Base-by-base conservation (phyloP, 2,329 filamentous ascomycete genomes). In the Cryphonectria carpinicola region DNA sequence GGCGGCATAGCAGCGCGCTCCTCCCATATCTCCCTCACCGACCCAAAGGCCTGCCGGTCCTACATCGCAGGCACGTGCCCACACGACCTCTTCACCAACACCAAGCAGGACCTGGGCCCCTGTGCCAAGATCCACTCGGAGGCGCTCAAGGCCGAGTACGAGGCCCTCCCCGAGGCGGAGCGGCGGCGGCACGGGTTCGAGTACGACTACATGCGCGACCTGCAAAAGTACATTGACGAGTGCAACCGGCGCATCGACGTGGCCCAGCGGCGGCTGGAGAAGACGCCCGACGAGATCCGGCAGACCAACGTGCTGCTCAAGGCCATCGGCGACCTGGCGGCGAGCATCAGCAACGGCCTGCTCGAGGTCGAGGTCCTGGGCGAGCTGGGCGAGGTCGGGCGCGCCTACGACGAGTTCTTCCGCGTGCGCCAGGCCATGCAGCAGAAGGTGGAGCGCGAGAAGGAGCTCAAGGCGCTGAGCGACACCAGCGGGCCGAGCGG, bases 71-170 rank as follows among this genome's bases (percentile, higher is more conserved):
- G 96, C 76, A 97, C 93, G 71, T 99, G 96, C 81, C 96, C 96
- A 0, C 95, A 98, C 85, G 96, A 99, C 80, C 93, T 99, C 78
- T 99, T 99, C 87, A 99, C 95, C 75, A 99, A 99, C 84, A 99
- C 96, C 62, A 98, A 98, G 84, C 95, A 98, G 86, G 96, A 99
- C 80, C 88, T 98, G 46, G 96, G 96, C 2, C 88, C 90, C 0
- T 99, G 96, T 79, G 89, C 93, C 65, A 96, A 95, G 80, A 88
- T 95, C 37, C 96, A 99, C 83, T 93, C 90, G 65, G 95, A 98
- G 80, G 89, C 90, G 17, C 87, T 98, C 74, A 98, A 97, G 82
- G 85, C 90, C 64, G 95, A 99, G 80, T 99, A 96, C 81, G 92
- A 97, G 76, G 86, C 84, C 1, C 89, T 96, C 0, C 84, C 92